Base-by-base conservation (phyloP, 2,329 filamentous ascomycete genomes). In the Dendrostoma leiphaemia region DNA sequence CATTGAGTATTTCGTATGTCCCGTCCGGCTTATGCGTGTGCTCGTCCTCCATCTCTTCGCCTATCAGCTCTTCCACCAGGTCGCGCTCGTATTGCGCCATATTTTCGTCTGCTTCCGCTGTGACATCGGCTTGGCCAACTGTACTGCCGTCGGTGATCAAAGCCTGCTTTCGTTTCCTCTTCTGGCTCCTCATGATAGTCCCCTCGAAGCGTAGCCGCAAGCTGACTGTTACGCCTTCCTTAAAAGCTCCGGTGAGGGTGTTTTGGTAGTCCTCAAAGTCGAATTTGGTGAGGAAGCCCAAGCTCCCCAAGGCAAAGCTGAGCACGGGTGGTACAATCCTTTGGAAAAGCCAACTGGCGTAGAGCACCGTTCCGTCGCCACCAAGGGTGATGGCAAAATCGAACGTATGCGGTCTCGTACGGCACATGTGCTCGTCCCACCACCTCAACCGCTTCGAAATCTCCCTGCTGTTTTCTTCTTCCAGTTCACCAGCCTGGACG, bases 341-440 rank as follows among this genome's bases (percentile, higher is more conserved):
- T 73, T 99, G 94, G 69, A 99, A 99, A 1, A 99, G 78, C 92
- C 93, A 97, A 66, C 91, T 96, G 4, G 93, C 90, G 67, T 96
- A 97, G 10, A 99, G 77, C 6, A 99, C 93, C 0, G 94, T 99
- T n/a, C 94, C 94, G 67, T 99, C 94, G 12, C 94, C 94, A 46
- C 91, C 92, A 3, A 96, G 81, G 0, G 93, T 95, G 44, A 99
- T 84, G 48, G 95, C 86, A 65, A 99, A 95, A 71, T 99, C 94
- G 67, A 97, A 97, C 0, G 84, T 88, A 63, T 96, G 91, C 4
- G 93, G 93, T 56, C 86, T 81, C 37, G 84, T 79, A 45, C 81
- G 80, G 62, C 91, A 96, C 65, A 97, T 85, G 51, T 86, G 79
- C 57, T 89, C 84, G 41, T 87, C 86, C 94, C 94, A 99, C 70